Percentiles rank a stretch among this genome's conserved stretches.
phyloP scores from a whole-genome alignment of 805 yeast species.

The Yarrowia sp. region DNA sequence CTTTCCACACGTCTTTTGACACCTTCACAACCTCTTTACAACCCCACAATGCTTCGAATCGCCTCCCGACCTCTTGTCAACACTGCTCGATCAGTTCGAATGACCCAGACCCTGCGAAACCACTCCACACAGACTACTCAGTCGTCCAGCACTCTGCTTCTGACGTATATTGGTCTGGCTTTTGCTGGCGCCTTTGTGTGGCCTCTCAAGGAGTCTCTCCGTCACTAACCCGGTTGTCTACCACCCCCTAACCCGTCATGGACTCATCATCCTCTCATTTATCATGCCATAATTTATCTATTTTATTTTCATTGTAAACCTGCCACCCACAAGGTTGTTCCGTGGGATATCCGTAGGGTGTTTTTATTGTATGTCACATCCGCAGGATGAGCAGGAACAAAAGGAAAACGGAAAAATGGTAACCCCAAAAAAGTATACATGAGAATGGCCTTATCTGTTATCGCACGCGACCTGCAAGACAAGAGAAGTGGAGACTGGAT shows the following conservation, averaged over 20 bases:
- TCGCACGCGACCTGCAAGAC: too few relatives aligned
- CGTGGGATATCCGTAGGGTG: neutral
- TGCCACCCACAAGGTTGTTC: neutral
- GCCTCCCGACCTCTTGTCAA: neutral
- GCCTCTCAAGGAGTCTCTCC: slow-evolving; percentile 23
- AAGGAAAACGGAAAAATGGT: too few relatives aligned
- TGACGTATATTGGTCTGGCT: slow-evolving; percentile 7
- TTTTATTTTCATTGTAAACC: neutral
- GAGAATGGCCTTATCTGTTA: neutral
- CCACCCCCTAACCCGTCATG: neutral
- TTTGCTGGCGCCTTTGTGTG: slow-evolving; percentile 22
- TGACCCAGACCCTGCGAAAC: neutral
- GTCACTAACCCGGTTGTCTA: neutral
- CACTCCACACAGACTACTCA: slow-evolving; percentile 8
- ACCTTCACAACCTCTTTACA: neutral
- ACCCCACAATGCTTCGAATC: neutral
- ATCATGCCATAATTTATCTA: slow-evolving; percentile 10
- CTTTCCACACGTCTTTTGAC: neutral
- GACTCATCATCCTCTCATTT: neutral
- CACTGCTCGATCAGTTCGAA: neutral
- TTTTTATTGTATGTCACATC: neutral
- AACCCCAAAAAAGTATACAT: too few relatives aligned
- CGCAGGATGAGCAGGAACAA: neutral
- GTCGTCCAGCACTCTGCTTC: slow-evolving; percentile 8
- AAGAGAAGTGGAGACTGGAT: too few relatives aligned